phyloP scores from a whole-genome alignment of 2,329 filamentous ascomycete genomes.

The Colletotrichum viniferum region DNA sequence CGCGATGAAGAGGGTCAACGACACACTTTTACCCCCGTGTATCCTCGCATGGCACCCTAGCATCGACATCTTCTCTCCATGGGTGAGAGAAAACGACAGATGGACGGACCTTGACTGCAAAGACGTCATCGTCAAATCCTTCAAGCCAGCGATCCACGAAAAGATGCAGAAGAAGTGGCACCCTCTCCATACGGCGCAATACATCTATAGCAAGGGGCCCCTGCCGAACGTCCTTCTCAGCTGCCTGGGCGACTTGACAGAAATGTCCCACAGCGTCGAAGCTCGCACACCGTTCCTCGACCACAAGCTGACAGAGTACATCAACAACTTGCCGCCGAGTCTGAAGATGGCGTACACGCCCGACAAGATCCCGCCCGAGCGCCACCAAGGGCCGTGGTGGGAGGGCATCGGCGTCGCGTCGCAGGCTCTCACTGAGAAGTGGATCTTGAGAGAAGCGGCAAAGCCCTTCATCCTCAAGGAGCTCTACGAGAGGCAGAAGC shows the following conservation, averaged over 20 bases:
- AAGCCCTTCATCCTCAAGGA: slow-evolving; percentile 45
- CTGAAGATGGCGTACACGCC: slow-evolving; percentile 1
- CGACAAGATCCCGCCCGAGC: not conserved
- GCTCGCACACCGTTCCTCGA: slow-evolving; percentile 38
- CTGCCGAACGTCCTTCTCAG: slow-evolving; percentile 31
- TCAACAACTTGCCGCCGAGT: slow-evolving; percentile 18
- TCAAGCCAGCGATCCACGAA: slow-evolving; percentile 5
- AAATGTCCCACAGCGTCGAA: slow-evolving; percentile 40
- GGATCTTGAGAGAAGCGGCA: slow-evolving; percentile 50
- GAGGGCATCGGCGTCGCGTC: not conserved
- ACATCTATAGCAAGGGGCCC: slow-evolving; percentile 26
- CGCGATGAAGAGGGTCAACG: not conserved
- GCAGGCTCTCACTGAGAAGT: slow-evolving; percentile 46
- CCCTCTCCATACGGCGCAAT: slow-evolving; percentile 29
- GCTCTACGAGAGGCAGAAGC: slow-evolving; percentile 52
- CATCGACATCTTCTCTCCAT: not conserved
- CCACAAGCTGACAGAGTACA: slow-evolving; percentile 31
- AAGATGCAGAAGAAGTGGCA: slow-evolving; percentile 33
- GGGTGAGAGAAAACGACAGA: not conserved
- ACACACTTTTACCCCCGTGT: not conserved
- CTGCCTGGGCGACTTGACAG: slow-evolving; percentile 35
- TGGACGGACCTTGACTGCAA: not conserved
- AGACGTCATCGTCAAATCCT: not conserved
- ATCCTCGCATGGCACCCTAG: not conserved
- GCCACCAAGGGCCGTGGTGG: slow-evolving; percentile 1